Evolutionary conservation across 2,329 filamentous ascomycete genomes (phyloP).

Genomic region (Neofusicoccum ribis): DNA sequence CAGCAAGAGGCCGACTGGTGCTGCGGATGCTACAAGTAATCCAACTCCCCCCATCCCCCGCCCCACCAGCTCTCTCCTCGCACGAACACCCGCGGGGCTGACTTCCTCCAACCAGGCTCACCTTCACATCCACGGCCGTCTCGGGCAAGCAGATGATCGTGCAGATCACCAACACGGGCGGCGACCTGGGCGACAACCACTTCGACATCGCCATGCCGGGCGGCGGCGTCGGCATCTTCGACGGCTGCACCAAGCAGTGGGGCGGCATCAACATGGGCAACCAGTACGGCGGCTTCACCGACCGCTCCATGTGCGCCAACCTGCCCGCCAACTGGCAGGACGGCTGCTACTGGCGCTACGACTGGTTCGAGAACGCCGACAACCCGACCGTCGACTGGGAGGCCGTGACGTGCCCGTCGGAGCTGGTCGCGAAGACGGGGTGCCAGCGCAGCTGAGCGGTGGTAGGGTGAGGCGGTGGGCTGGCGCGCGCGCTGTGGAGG

Average conservation of each 20-base stretch:
- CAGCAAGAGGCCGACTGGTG: conserved; percentile 59
- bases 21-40: conserved; percentile 59
- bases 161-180: conserved; percentile 62
- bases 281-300: conserved; percentile 59
- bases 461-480: no score
- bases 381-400: conserved; percentile 58
- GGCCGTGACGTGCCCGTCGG: conserved; percentile 57
- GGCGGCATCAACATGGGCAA: conserved; percentile 55
- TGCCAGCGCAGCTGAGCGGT: conserved; percentile 34
- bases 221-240: conserved; percentile 58
- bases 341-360: conserved; percentile 65
- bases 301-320: conserved; percentile 52
- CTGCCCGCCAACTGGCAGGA: conserved; percentile 57
- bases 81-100: no score
- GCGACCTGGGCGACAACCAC: conserved; percentile 58
- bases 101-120: conserved; percentile 37
- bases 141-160: conserved; percentile 63
- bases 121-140: conserved; percentile 56
- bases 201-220: conserved; percentile 57
- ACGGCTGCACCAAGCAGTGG: conserved; percentile 54
- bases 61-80: not conserved
- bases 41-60: not conserved
- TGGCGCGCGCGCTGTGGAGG: no score
- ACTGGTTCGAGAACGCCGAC: conserved; percentile 62
- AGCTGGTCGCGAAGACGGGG: conserved; percentile 47